Base-by-base conservation (phyloP, 768 basidiomycete species). In the Mycena floridula region DNA sequence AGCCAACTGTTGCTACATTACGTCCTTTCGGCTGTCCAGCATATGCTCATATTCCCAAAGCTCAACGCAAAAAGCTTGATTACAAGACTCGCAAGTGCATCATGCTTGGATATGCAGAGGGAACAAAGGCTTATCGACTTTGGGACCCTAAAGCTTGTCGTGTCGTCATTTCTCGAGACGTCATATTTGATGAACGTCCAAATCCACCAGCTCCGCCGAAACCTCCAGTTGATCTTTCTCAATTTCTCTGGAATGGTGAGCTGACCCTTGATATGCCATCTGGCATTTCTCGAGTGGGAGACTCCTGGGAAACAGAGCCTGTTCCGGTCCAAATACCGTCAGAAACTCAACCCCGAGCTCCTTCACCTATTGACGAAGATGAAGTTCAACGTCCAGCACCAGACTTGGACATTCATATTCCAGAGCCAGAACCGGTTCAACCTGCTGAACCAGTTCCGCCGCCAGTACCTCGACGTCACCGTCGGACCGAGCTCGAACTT, bases 101-200 rank as follows among this genome's bases (percentile, higher is more conserved):
- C 8, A 47, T 62, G 16, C 22, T 62, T 26, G 60, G 59, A 0
- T 62, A 62, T 28, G 32, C 9, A 2, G 30, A 43, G 1, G 32
- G 28, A 7, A 45, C 43, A 4, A 41, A 48, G n/a, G 54, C 52
- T 12, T 55, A 53, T 15, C 58, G 51, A 46, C 28, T 49, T 3
- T 59, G 47, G 41, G 45, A 60, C 13, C 49, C 49, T 4, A 42
- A 21, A 12, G 50, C 49, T 5, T 46, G 49, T 18, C 43, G 41
- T 37, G 45, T 46, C 2, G 26, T 54, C 32, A 57, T 53, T n/a
- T 51, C 47, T 23, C 45, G 49, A 20, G 41, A 53, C 44, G 52
- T 54, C 43, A 46, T 51, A 2, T 57, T 58, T 42, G 58, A 62
- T 36, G 59, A 62, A 38, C 21, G 52, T 7, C 28, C 39, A 23